Evolutionary conservation across 148 eudicot species (phyloP).

Genomic region (Fagopyrum homotropicum): DNA sequence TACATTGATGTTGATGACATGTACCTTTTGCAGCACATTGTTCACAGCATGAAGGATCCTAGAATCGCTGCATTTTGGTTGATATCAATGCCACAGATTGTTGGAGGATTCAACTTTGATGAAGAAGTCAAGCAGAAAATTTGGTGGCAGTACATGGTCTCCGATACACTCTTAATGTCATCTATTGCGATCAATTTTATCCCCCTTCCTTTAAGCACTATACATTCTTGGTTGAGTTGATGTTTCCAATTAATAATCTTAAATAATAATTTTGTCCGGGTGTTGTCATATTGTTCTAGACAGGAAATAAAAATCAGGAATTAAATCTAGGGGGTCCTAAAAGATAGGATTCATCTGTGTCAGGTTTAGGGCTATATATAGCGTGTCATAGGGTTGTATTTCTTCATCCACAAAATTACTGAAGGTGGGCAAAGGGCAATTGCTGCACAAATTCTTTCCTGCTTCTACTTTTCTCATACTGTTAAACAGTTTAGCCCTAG

Average conservation of each 20-base stretch:
- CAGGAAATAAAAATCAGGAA: too few relatives aligned
- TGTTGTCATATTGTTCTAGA: neutral
- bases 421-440: too few relatives aligned
- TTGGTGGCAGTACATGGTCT: slow-evolving; percentile 96
- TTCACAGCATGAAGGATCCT: slow-evolving; percentile 87
- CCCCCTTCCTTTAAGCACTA: neutral
- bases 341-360: too few relatives aligned
- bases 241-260: neutral
- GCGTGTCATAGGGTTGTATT: too few relatives aligned
- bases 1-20: neutral
- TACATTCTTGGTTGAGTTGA: neutral
- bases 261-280: too few relatives aligned
- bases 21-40: slow-evolving; percentile 62
- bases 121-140: slow-evolving; percentile 87
- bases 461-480: too few relatives aligned
- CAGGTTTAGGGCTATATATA: too few relatives aligned
- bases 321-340: too few relatives aligned
- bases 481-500: too few relatives aligned
- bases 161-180: neutral
- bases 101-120: slow-evolving; percentile 80
- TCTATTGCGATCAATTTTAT: neutral
- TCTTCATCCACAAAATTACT: too few relatives aligned
- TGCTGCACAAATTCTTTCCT: too few relatives aligned
- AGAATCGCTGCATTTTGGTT: slow-evolving; percentile 97
- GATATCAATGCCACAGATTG: slow-evolving; percentile 85